These are phyloP conservation scores for Mallotus repandus DNA, from an alignment of 441 rosid genomes.

Conservation along the genomic window DNA sequence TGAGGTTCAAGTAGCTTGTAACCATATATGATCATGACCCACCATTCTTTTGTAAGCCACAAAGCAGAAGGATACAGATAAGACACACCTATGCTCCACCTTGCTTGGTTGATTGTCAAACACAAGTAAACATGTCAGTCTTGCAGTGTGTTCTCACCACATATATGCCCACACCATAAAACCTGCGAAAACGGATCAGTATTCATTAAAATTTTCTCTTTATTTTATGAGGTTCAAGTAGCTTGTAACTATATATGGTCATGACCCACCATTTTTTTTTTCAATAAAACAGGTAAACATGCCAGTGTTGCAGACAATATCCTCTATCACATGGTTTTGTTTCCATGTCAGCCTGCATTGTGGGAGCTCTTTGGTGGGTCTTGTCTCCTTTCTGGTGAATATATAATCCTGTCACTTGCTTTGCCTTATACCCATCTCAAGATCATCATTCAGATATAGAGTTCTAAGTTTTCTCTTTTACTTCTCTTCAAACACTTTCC, in stretches of 20 bases:
- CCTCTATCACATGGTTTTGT: slow-evolving; percentile 4
- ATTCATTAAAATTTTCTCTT: no score
- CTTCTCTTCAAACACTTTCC: no score
- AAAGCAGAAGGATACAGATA: background rate
- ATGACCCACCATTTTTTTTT: no score
- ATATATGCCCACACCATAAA: no score
- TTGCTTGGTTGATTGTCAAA: background rate
- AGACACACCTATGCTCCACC: background rate
- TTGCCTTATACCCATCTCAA: slow-evolving; percentile 3
- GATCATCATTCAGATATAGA: background rate
- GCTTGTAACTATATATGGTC: no score
- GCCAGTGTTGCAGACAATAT: background rate
- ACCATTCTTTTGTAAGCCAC: background rate
- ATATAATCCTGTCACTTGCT: background rate
- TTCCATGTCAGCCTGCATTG: background rate
- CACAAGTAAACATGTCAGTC: background rate
- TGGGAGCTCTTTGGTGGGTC: no score
- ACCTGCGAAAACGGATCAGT: no score
- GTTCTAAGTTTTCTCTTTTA: background rate
- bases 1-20: background rate
- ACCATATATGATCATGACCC: background rate
- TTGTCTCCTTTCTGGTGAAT: background rate
- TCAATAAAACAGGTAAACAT: background rate
- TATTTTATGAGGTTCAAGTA: no score
- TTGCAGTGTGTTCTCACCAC: no score